Evolutionary conservation across 257 asterid species (phyloP).

Genomic region (Nicotiana noctiflora): DNA sequence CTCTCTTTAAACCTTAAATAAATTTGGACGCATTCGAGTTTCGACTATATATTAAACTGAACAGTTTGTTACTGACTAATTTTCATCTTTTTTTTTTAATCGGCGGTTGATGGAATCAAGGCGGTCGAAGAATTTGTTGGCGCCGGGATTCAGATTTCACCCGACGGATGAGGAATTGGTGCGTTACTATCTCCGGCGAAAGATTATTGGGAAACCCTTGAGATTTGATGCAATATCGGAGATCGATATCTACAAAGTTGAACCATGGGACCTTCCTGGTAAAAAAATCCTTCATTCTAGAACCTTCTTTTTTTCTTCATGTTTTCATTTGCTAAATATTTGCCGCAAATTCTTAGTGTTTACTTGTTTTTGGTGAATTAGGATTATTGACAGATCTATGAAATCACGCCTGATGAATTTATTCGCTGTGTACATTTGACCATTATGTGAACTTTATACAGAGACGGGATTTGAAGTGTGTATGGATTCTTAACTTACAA

Average conservation of each 20-base stretch:
- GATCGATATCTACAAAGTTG: conserved; percentile 77
- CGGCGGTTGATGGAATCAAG: conserved; percentile 6
- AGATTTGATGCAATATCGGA: conserved; percentile 67
- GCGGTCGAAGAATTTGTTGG: conserved; percentile 39
- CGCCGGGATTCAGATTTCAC: conserved; percentile 89
- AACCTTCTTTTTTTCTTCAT: neutral
- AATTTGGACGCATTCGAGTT: too few relatives aligned
- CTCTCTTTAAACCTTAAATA: too few relatives aligned
- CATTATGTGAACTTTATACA: neutral
- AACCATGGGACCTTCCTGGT: conserved; percentile 99
- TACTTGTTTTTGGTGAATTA: neutral
- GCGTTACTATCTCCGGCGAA: conserved; percentile 68
- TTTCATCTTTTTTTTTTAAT: too few relatives aligned
- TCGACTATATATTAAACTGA: too few relatives aligned
- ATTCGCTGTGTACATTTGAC: neutral
- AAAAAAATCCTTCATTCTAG: neutral
- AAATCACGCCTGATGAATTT: neutral
- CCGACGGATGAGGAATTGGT: conserved; percentile 97
- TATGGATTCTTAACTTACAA: too few relatives aligned
- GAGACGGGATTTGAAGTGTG: too few relatives aligned
- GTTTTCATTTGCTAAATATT: neutral
- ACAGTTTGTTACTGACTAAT: too few relatives aligned
- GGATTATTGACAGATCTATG: neutral
- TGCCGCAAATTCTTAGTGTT: neutral
- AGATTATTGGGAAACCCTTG: conserved; percentile 57